Evolutionary conservation across 495 filamentous ascomycete genomes (phyloP).

Genomic region (Elasticomyces elasticus): DNA sequence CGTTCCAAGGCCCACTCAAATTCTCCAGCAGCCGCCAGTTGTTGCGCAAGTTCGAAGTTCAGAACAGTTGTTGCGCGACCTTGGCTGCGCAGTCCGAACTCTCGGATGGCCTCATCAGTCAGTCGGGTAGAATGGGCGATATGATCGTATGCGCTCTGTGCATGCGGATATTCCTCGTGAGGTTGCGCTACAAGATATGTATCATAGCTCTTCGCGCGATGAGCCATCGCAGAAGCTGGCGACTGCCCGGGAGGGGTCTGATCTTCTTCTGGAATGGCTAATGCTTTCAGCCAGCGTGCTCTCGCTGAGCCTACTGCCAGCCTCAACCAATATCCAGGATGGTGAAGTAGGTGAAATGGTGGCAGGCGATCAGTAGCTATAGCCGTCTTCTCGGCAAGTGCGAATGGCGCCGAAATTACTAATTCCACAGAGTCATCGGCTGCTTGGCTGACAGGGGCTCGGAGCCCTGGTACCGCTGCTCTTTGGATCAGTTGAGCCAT

Average conservation of each 20-base stretch:
- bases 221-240: slow-evolving; percentile 56
- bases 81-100: slow-evolving; percentile 58
- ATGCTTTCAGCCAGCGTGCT: slow-evolving; percentile 49
- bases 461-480: slow-evolving; percentile 5
- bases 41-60: slow-evolving; percentile 57
- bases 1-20: slow-evolving; percentile 60
- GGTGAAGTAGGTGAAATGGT: slow-evolving; percentile 75
- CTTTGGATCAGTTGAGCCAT: slow-evolving; percentile 64
- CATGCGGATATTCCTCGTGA: slow-evolving; percentile 49
- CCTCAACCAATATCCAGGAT: slow-evolving; percentile 79
- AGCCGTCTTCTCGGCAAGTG: slow-evolving; percentile 57
- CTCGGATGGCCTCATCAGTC: slow-evolving; percentile 48
- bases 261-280: slow-evolving; percentile 65
- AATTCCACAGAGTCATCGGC: slow-evolving; percentile 1
- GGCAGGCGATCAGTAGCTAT: slow-evolving; percentile 53
- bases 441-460: background rate
- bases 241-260: slow-evolving; percentile 54
- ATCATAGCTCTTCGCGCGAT: slow-evolving; percentile 64
- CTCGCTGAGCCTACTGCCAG: slow-evolving; percentile 57
- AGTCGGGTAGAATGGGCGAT: slow-evolving; percentile 49
- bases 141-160: slow-evolving; percentile 47
- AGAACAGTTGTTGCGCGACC: slow-evolving; percentile 56
- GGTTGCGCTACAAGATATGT: slow-evolving; percentile 75
- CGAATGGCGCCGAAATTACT: slow-evolving; percentile 36
- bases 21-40: slow-evolving; percentile 49